Conservation (phyloP, 1,139 yeast genomes). For the Debaryomyces fabryi region DNA sequence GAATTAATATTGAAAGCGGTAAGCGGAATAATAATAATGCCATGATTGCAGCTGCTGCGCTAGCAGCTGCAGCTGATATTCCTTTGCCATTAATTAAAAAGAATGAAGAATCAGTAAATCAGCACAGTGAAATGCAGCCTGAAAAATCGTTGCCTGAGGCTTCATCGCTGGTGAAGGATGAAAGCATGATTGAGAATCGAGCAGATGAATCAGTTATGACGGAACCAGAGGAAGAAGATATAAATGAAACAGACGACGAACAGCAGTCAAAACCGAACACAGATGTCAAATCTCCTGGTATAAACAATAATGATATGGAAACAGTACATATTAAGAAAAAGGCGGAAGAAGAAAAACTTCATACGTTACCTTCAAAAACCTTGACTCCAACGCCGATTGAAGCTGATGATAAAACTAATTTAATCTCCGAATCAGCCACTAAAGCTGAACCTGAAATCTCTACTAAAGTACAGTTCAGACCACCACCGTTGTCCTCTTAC, state of each 20-base stretch:
- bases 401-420: background rate
- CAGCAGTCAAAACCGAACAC: background rate
- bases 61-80: constrained; percentile 71
- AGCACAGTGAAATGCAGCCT: background rate
- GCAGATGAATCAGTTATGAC: constrained; percentile 5
- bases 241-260: constrained; percentile 23
- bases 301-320: background rate
- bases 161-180: background rate
- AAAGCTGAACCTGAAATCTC: background rate
- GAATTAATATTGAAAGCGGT: constrained; percentile 40
- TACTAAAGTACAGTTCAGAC: constrained; percentile 3
- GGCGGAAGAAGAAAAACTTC: background rate
- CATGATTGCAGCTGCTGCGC: constrained; percentile 68
- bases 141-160: background rate
- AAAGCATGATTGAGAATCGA: background rate
- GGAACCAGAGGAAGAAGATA: constrained; percentile 21
- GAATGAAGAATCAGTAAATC: constrained; percentile 4
- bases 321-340: background rate
- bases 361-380: background rate
- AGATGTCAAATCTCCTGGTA: background rate
- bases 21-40: constrained; percentile 50
- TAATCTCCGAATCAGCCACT: background rate
- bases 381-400: constrained; percentile 5
- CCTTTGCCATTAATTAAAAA: constrained; percentile 51
- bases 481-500: constrained; percentile 47